Evolutionary conservation across 148 eudicot genomes (phyloP).

Genomic region (Rhododendron griersonianum): DNA sequence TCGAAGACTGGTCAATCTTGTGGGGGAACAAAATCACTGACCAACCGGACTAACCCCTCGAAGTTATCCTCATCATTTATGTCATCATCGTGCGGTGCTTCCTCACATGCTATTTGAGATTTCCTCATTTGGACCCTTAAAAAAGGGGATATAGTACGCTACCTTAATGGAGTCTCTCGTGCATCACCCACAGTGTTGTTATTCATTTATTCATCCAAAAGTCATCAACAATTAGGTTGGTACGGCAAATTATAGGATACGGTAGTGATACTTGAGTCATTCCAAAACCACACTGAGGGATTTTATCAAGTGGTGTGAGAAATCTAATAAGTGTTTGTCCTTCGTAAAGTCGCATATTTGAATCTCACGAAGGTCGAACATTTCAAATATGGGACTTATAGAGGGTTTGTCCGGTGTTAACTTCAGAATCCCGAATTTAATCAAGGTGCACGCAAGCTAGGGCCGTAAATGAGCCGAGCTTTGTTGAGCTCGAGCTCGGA

Average conservation of each 20-base stretch:
- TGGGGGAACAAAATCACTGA: no score
- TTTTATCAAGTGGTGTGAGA: neutral
- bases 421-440: no score
- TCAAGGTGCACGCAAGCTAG: no score
- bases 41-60: neutral
- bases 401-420: neutral
- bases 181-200: neutral
- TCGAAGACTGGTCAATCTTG: no score
- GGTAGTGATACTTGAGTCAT: neutral
- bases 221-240: neutral
- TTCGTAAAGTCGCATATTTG: no score
- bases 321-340: no score
- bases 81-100: neutral
- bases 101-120: neutral
- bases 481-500: no score
- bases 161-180: neutral
- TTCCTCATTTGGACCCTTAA: neutral
- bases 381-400: no score
- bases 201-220: neutral
- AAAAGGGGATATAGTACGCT: neutral
- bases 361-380: no score
- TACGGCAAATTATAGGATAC: neutral
- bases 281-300: neutral
- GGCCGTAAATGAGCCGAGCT: no score
- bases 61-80: neutral